Percentiles rank a stretch among this genome's conserved stretches.
These are phyloP conservation scores for Cladosporium sp. DNA, from an alignment of 2,329 filamentous ascomycete genomes.

Conservation along the genomic window DNA sequence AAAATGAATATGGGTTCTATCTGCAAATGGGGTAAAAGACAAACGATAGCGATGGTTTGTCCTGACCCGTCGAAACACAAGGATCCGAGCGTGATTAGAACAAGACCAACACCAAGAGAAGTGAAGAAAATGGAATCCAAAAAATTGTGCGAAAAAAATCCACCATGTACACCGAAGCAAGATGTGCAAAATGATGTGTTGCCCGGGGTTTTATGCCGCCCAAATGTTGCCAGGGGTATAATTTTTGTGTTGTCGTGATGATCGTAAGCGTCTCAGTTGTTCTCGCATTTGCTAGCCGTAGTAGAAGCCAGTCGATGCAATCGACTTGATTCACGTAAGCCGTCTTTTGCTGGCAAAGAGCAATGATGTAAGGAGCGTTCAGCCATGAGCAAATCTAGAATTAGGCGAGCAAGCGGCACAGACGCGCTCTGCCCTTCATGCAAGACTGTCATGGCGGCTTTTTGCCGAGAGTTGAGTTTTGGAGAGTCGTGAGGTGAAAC, in stretches of 20 bases:
- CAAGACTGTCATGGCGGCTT: not conserved
- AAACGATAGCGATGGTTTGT: not conserved
- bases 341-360: not conserved
- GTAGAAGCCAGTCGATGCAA: not conserved
- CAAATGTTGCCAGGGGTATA: not conserved
- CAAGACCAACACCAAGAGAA: not conserved
- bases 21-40: not conserved
- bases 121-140: not conserved
- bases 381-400: not conserved
- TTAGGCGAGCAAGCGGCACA: constrained; percentile 9
- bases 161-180: not conserved
- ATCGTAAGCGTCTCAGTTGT: constrained; percentile 2
- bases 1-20: not conserved
- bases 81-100: no score
- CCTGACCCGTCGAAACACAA: not conserved
- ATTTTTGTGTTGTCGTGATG: constrained; percentile 4
- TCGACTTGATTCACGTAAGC: not conserved
- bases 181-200: not conserved
- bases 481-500: constrained; percentile 11
- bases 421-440: constrained; percentile 3
- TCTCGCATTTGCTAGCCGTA: constrained; percentile 1
- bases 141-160: not conserved
- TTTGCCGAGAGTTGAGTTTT: constrained; percentile 2
- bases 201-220: not conserved
- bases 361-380: constrained; percentile 5